These are phyloP conservation scores for Crithidia fasciculata DNA, from an alignment of 208 protist species.

Conservation along the genomic window DNA sequence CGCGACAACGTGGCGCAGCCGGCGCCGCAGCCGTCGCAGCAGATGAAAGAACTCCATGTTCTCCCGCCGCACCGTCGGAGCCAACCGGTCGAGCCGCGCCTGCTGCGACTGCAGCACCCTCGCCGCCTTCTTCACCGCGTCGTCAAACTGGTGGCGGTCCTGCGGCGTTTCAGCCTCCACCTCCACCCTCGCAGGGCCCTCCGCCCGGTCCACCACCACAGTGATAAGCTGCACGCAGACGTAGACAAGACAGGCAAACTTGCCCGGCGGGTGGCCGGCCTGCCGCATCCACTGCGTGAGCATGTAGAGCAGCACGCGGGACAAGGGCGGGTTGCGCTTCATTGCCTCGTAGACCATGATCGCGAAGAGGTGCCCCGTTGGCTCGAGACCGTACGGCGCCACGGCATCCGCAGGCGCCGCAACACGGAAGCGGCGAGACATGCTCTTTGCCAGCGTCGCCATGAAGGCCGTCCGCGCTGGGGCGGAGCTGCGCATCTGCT, in stretches of 20 bases:
- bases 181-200: constrained; percentile 59
- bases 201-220: constrained; percentile 63
- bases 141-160: constrained; percentile 75
- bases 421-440: constrained; percentile 84
- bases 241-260: constrained; percentile 86
- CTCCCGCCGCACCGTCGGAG: constrained; percentile 53
- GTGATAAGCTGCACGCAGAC: constrained; percentile 82
- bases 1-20: constrained; percentile 50
- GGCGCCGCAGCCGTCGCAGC: constrained; percentile 62
- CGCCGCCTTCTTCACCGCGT: constrained; percentile 65
- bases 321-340: constrained; percentile 83
- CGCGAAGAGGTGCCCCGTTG: constrained; percentile 78
- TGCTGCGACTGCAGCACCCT: constrained; percentile 63
- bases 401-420: constrained; percentile 74
- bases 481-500: constrained; percentile 85
- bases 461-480: constrained; percentile 88
- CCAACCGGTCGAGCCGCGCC: constrained; percentile 61
- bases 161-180: constrained; percentile 72
- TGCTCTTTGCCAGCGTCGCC: constrained; percentile 80
- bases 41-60: constrained; percentile 78
- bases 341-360: constrained; percentile 91
- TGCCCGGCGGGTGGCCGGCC: constrained; percentile 68
- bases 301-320: constrained; percentile 86
- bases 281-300: constrained; percentile 87
- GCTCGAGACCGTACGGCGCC: constrained; percentile 47